Percentiles rank a stretch among this genome's conserved stretches.
Conservation (phyloP, 2,329 filamentous ascomycete species). For the Neofusicoccum laricinum region DNA sequence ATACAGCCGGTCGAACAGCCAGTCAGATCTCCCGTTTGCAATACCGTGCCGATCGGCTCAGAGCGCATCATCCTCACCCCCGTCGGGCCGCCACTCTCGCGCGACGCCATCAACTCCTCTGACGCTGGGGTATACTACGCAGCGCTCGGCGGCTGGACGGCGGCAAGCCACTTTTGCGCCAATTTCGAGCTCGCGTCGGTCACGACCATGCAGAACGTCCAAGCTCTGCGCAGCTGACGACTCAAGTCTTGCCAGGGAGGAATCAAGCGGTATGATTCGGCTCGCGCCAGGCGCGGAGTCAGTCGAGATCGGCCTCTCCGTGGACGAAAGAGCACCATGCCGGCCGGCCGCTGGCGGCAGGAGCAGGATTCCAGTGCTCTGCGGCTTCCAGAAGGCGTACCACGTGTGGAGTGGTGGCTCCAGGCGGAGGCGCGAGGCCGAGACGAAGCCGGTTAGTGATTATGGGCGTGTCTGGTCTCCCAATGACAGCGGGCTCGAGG, state of each 20-base stretch:
- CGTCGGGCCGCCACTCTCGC: neutral
- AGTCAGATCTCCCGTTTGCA: conserved; percentile 1
- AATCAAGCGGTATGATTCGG: neutral
- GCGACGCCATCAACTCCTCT: neutral
- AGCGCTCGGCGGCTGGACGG: neutral
- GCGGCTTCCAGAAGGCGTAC: neutral
- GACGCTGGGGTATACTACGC: neutral
- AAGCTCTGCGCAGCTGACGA: conserved; percentile 10
- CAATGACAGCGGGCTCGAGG: neutral
- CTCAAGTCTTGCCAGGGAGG: neutral
- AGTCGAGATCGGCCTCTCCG: neutral
- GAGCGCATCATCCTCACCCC: neutral
- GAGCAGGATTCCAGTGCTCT: neutral
- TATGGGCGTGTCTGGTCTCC: neutral
- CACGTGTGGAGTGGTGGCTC: neutral
- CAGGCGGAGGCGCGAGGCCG: conserved; percentile 6
- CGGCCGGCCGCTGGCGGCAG: neutral
- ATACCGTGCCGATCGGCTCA: conserved; percentile 8
- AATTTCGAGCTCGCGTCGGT: neutral
- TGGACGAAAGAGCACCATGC: neutral
- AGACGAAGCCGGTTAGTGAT: conserved; percentile 11
- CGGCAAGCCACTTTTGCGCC: conserved; percentile 1
- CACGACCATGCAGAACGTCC: neutral
- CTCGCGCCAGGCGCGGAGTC: neutral
- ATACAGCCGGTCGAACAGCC: conserved; percentile 2